Percentiles rank a stretch among this genome's conserved stretches.
These are phyloP conservation scores for Oryza meyeriana DNA, from an alignment of 176 grass and related monocot genomes.

Conservation along the genomic window DNA sequence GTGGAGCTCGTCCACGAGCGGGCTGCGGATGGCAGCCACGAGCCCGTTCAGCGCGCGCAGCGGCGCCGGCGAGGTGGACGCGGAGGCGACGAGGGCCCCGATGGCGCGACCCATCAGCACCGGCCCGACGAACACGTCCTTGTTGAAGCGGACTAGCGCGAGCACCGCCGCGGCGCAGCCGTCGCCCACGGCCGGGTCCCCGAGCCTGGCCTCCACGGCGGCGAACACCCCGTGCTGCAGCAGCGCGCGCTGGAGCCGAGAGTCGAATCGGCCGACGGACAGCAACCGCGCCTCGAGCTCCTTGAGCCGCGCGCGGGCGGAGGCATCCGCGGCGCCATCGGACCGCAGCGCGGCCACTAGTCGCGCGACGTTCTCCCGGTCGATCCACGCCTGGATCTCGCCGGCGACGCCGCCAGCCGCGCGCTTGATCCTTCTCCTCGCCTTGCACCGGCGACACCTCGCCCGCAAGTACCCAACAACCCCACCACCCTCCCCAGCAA, in stretches of 20 bases:
- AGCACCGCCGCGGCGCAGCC: conserved; percentile 49
- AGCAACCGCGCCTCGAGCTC: conserved; percentile 43
- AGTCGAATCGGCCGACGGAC: conserved; percentile 54
- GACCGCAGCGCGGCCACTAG: conserved; percentile 55
- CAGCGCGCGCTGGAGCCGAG: conserved; percentile 57
- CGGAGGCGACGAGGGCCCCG: conserved; percentile 44
- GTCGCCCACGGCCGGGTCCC: conserved; percentile 43
- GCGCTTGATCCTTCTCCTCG: conserved; percentile 20
- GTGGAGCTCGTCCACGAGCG: conserved; percentile 87
- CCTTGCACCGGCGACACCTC: conserved; percentile 8
- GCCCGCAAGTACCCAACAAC: not conserved
- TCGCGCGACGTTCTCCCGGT: conserved; percentile 49
- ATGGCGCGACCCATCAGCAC: conserved; percentile 73
- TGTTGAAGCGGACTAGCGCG: conserved; percentile 85
- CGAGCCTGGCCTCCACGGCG: conserved; percentile 49
- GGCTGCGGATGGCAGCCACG: conserved; percentile 55
- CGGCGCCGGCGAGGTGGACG: conserved; percentile 25
- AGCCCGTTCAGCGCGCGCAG: conserved; percentile 66
- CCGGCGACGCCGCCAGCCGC: conserved; percentile 37
- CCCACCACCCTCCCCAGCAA: not conserved
- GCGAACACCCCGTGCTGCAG: conserved; percentile 65
- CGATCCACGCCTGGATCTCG: conserved; percentile 78
- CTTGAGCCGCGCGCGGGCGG: conserved; percentile 33
- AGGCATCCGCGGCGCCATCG: not conserved
- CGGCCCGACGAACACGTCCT: conserved; percentile 84